phyloP scores from a whole-genome alignment of 176 grass and related monocot genomes.

The Musa schizocarpa region DNA sequence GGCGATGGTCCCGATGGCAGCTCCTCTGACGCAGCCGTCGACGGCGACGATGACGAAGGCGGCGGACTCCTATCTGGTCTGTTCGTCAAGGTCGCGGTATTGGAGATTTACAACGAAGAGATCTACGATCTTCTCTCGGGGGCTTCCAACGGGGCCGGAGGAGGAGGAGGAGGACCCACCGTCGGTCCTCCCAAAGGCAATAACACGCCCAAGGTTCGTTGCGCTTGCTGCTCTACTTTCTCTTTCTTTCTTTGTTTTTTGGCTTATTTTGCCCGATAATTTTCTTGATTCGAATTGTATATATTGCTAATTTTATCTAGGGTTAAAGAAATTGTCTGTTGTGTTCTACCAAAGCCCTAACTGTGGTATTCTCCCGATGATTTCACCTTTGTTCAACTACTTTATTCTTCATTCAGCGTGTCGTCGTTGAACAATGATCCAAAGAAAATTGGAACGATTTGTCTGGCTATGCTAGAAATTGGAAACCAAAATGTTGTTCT shows the following conservation, averaged over 20 bases:
- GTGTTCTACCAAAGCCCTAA: neutral
- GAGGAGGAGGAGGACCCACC: neutral
- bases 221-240: neutral
- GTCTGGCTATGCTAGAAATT: too few relatives aligned
- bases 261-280: conserved; percentile 2
- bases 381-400: too few relatives aligned
- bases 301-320: neutral
- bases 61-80: conserved; percentile 36
- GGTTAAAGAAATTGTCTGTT: too few relatives aligned
- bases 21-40: neutral
- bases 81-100: conserved; percentile 57
- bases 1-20: neutral
- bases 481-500: too few relatives aligned
- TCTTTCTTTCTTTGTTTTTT: neutral
- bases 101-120: conserved; percentile 93
- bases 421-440: too few relatives aligned
- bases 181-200: conserved; percentile 24
- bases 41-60: conserved; percentile 18
- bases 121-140: conserved; percentile 67
- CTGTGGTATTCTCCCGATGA: neutral
- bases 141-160: conserved; percentile 21
- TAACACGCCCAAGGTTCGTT: conserved; percentile 51
- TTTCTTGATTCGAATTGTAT: too few relatives aligned
- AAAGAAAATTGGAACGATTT: too few relatives aligned
- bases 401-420: too few relatives aligned